These are phyloP conservation scores for Prunus armeniaca DNA, from an alignment of 306 rosid species.

Conservation along the genomic window DNA sequence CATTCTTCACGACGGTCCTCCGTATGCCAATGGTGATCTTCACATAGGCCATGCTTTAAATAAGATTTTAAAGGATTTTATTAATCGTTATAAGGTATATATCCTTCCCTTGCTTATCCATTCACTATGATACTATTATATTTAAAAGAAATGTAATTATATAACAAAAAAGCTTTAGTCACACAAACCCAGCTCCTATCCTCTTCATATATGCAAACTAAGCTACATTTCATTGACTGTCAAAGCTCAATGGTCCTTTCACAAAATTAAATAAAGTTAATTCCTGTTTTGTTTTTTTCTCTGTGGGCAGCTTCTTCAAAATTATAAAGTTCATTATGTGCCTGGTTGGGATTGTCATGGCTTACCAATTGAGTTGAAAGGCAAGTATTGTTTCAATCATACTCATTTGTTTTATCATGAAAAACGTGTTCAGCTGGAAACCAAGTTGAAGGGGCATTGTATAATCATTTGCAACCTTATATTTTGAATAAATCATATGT, in stretches of 20 bases:
- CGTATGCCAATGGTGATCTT: constrained; percentile 97
- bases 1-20: constrained; percentile 97
- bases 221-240: not conserved
- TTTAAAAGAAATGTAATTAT: not conserved
- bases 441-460: not conserved
- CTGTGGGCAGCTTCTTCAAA: constrained; percentile 80
- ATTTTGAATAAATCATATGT: not conserved
- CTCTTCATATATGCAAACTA: not conserved
- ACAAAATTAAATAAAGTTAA: not conserved
- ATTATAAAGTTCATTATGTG: constrained; percentile 79
- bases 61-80: constrained; percentile 92
- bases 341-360: constrained; percentile 99
- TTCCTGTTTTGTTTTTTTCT: constrained; percentile 12
- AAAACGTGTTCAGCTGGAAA: not conserved
- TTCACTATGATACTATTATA: constrained; percentile 10
- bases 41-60: constrained; percentile 97
- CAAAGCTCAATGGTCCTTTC: not conserved
- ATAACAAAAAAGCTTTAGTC: not conserved
- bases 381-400: constrained; percentile 42
- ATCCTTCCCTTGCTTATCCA: constrained; percentile 13
- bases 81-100: constrained; percentile 89
- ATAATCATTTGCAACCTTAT: not conserved
- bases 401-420: constrained; percentile 19
- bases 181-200: not conserved
- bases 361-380: constrained; percentile 96